These are phyloP conservation scores for Galerina sulciceps DNA, from an alignment of 768 basidiomycete genomes.

Conservation along the genomic window DNA sequence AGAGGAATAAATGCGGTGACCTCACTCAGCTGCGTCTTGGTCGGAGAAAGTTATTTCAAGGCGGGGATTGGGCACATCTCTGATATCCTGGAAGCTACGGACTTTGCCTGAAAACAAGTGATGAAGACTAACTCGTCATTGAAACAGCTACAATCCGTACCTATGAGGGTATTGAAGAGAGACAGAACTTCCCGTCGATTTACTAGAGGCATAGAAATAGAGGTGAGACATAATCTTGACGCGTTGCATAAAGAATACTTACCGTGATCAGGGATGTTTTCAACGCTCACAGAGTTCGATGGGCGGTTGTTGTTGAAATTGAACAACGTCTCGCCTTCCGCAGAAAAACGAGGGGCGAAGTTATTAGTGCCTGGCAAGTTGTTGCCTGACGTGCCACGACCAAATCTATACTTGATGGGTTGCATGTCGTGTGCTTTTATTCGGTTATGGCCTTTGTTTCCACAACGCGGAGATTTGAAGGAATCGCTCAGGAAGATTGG, in stretches of 20 bases:
- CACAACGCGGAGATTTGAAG: background rate
- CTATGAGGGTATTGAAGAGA: conserved; percentile 61
- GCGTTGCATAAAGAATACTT: conserved; percentile 3
- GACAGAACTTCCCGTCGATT: conserved; percentile 51
- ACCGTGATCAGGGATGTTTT: conserved; percentile 50
- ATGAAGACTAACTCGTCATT: background rate
- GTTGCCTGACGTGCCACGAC: conserved; percentile 15
- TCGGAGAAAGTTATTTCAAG: conserved; percentile 59
- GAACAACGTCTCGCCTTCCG: conserved; percentile 15
- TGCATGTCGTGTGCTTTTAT: conserved; percentile 15
- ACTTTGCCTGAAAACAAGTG: conserved; percentile 49
- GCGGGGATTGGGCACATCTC: conserved; percentile 39
- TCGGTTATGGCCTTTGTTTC: background rate
- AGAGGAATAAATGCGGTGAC: conserved; percentile 2
- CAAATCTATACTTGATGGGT: conserved; percentile 23
- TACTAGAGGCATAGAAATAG: conserved; percentile 9
- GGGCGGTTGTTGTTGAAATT: conserved; percentile 17
- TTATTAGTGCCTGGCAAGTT: background rate
- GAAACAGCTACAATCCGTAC: conserved; percentile 31
- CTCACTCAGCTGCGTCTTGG: conserved; percentile 58
- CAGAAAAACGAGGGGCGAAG: background rate
- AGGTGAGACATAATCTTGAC: background rate
- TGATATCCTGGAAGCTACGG: conserved; percentile 45
- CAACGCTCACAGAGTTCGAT: conserved; percentile 51
- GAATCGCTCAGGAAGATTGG: conserved; percentile 3